Conservation (phyloP, 306 rosid genomes). For the Vachellia pachyceras region DNA sequence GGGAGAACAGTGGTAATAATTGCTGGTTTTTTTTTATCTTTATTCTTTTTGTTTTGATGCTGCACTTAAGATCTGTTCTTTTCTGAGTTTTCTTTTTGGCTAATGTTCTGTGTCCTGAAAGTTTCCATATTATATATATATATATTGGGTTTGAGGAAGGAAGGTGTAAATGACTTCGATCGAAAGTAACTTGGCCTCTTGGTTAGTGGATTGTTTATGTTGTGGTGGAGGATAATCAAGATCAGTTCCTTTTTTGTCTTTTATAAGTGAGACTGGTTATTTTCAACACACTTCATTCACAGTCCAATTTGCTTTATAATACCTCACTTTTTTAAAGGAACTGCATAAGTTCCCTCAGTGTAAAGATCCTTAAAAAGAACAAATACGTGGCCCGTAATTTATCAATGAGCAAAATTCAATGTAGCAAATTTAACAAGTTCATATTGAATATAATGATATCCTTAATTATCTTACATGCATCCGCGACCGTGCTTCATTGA, state of each 20-base stretch:
- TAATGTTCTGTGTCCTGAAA: too few relatives aligned
- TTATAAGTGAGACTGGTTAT: not conserved
- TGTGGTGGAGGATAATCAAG: not conserved
- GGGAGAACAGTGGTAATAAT: too few relatives aligned
- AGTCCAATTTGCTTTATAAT: not conserved
- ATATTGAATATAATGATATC: too few relatives aligned
- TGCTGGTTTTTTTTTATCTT: too few relatives aligned
- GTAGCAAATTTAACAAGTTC: too few relatives aligned
- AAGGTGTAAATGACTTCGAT: not conserved
- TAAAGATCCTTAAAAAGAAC: too few relatives aligned
- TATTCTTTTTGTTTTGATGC: constrained; percentile 41
- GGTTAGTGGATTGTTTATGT: not conserved
- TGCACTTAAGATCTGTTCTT: constrained; percentile 48
- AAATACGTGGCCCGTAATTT: not conserved
- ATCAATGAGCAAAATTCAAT: too few relatives aligned
- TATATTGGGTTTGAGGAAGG: not conserved
- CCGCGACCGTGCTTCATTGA: too few relatives aligned
- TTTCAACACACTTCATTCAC: not conserved
- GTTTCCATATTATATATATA: too few relatives aligned
- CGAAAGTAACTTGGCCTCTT: constrained; percentile 1
- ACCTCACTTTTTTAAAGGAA: too few relatives aligned
- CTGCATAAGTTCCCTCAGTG: not conserved
- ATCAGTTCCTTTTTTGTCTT: not conserved
- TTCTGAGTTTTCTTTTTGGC: too few relatives aligned
- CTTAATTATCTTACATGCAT: too few relatives aligned